These are phyloP conservation scores for Solanum tarijense DNA, from an alignment of 257 asterid genomes.

Conservation along the genomic window DNA sequence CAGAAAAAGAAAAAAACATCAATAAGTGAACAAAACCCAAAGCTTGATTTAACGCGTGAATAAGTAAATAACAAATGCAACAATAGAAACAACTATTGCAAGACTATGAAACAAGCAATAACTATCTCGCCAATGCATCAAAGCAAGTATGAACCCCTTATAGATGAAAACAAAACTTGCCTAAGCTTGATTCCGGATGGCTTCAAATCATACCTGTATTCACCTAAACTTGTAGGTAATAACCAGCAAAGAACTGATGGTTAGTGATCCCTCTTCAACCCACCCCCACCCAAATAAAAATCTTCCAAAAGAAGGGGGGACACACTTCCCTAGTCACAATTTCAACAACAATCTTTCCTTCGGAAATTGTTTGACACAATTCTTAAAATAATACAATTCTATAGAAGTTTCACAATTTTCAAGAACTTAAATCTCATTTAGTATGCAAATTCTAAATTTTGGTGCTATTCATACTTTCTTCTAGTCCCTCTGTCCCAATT, in stretches of 20 bases:
- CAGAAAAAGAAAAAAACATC: constrained; percentile 8
- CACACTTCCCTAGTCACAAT: background rate
- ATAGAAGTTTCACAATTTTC: background rate
- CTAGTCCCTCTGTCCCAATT: background rate
- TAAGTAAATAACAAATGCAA: background rate
- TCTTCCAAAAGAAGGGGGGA: background rate
- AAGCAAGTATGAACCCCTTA: background rate
- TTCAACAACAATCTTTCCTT: background rate
- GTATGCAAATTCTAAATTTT: background rate
- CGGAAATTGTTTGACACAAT: background rate
- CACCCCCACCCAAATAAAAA: background rate
- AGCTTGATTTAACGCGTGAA: background rate
- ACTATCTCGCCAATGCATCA: background rate
- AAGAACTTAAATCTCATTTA: background rate
- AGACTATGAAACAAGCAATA: background rate
- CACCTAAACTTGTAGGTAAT: background rate
- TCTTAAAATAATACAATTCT: background rate
- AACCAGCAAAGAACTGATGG: background rate
- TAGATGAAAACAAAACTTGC: background rate
- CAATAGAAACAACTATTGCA: background rate
- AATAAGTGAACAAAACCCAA: background rate
- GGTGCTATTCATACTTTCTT: background rate
- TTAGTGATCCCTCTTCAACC: background rate
- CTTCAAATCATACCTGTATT: background rate
- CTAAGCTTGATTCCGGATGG: background rate